phyloP scores from a whole-genome alignment of 78 protist species.

The Dictyostelium purpureum region DNA sequence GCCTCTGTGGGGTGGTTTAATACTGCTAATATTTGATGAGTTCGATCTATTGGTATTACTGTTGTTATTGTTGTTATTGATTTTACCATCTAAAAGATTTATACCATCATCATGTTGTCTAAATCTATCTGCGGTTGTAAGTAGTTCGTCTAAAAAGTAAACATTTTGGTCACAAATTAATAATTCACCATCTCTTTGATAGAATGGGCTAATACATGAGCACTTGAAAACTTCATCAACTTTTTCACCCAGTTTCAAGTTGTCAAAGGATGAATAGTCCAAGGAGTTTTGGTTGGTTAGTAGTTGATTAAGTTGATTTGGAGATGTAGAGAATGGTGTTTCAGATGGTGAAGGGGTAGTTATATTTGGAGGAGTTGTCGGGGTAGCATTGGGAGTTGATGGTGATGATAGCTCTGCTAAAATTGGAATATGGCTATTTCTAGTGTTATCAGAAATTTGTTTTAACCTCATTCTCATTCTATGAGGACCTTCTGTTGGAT shows the following conservation, averaged over 20 bases:
- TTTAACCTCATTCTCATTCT: slow-evolving; percentile 66
- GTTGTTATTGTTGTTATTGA: neutral
- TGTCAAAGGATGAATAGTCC: slow-evolving; percentile 50
- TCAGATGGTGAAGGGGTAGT: neutral
- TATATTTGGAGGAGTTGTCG: neutral
- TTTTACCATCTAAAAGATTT: neutral
- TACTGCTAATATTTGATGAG: neutral
- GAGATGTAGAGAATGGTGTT: neutral
- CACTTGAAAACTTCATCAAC: slow-evolving; percentile 19
- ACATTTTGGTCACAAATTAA: slow-evolving; percentile 60
- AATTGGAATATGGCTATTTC: slow-evolving; percentile 8
- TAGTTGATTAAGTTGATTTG: too few relatives aligned
- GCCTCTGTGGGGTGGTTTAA: slow-evolving; percentile 41
- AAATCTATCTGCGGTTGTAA: slow-evolving; percentile 9
- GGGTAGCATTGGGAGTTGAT: neutral
- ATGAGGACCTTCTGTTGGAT: slow-evolving; percentile 77
- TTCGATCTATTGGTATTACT: neutral
- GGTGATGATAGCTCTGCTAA: neutral
- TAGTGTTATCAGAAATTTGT: neutral
- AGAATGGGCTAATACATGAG: slow-evolving; percentile 50
- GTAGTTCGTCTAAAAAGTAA: slow-evolving; percentile 55
- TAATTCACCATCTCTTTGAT: slow-evolving; percentile 75
- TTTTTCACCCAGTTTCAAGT: slow-evolving; percentile 54
- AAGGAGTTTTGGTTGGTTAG: neutral
- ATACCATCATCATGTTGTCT: neutral